phyloP scores from a whole-genome alignment of 2,329 filamentous ascomycete species.

The Cryphonectria carpinicola region DNA sequence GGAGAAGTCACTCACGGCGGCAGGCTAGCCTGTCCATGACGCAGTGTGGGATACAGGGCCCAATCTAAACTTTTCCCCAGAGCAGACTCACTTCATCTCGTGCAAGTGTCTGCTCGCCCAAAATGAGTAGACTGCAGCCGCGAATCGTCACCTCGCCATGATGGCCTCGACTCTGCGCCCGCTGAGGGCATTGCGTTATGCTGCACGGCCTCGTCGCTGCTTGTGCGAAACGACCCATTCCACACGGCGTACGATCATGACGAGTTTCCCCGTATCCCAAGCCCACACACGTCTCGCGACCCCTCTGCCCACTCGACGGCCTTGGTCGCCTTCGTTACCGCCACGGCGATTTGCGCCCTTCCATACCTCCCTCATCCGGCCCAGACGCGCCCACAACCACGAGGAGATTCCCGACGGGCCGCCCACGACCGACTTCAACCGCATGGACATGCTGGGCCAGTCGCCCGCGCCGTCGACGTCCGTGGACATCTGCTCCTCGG shows the following conservation, averaged over 20 bases:
- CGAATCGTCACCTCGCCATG: neutral
- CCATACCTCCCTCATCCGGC: slow-evolving; percentile 12
- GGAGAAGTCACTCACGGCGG: neutral
- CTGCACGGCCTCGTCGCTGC: slow-evolving; percentile 2
- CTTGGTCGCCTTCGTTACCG: neutral
- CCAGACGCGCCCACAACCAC: slow-evolving; percentile 32
- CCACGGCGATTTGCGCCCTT: slow-evolving; percentile 21
- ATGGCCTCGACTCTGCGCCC: slow-evolving; percentile 22
- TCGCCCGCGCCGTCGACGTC: slow-evolving; percentile 78
- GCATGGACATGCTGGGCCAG: slow-evolving; percentile 78
- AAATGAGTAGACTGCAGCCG: slow-evolving; percentile 11
- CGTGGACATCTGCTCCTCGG: slow-evolving; percentile 78
- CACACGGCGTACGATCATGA: slow-evolving; percentile 22
- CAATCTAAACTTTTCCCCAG: slow-evolving; percentile 2
- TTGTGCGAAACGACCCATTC: slow-evolving; percentile 10
- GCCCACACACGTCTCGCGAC: neutral
- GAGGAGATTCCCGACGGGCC: slow-evolving; percentile 38
- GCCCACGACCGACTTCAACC: slow-evolving; percentile 65
- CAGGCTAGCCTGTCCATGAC: slow-evolving; percentile 26
- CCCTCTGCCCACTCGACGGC: neutral
- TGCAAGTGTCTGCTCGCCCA: slow-evolving; percentile 20
- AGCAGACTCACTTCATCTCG: slow-evolving; percentile 16
- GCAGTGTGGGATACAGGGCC: slow-evolving; percentile 18
- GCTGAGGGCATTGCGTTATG: slow-evolving; percentile 11
- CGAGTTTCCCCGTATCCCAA: slow-evolving; percentile 23